Evolutionary conservation across 2,329 filamentous ascomycete genomes (phyloP), one percentile per base, ranked within the genome.

Genomic region (Diaporthe citrichinensis): DNA sequence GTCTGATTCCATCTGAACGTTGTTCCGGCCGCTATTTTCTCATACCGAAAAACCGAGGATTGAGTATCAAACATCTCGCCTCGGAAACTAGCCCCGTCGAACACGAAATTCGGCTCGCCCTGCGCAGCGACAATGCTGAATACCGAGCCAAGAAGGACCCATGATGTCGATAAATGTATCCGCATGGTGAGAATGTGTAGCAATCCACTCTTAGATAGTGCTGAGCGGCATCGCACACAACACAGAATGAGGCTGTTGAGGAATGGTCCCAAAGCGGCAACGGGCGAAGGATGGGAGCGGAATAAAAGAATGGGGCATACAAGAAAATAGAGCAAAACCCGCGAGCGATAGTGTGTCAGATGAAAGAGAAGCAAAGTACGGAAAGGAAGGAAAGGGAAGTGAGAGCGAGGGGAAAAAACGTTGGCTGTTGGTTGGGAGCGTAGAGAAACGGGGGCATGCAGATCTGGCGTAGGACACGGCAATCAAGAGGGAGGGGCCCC

Each of bases 401-500:
- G 34, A 51, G 28, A 23, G 65, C 3, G 49, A 28, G n/a, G 28
- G n/a, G 28, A 8, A 53, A 39, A 15, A 39, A 0, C 4, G 46
- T 69, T 28, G 65, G 31, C 49, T 69, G 65, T 69, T 41, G 49
- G 46, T 41, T 69, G 46, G 62, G 14, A 67, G 41, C 61, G 10
- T n/a, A 53, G 46, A 39, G 46, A 68, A 36, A 68, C 46, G 65
- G 65, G 65, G 65, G 36, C 65, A 2, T 69, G 49, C 65, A 69
- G 65, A 69, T 69, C 36, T 69, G 65, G 65, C 65, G 65, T 69
- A 55, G 65, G 65, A 69, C 34, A 12, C 65, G 49, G 49, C 65
- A 53, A 39, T 53, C 46, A 68, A 55, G 65, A 55, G 31, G 46
- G 65, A 55, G 65, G 65, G 23, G 23, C 23, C 31, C 46, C 65